Evolutionary conservation across 2,329 filamentous ascomycete species (phyloP), one percentile per base, ranked within the genome.

Genomic region (Colletotrichum plurivorum): DNA sequence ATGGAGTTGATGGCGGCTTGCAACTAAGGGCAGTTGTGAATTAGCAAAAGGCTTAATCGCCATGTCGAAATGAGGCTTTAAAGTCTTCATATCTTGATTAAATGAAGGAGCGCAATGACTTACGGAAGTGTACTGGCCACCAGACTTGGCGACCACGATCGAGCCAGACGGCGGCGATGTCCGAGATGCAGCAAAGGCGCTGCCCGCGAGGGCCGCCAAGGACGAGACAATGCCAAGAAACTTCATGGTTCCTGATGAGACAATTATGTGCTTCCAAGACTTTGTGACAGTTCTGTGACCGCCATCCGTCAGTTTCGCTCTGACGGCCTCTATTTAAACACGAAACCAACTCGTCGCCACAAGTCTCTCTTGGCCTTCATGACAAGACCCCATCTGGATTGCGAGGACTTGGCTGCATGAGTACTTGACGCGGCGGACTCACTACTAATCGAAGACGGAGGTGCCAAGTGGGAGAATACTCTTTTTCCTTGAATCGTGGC

Each of bases 1-100:
- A 92, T 83, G 3, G 88, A 84, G 73, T 88, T 75, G 67, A 92
- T 84, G 10, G 90, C 90, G 15, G 84, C 78, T 75, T 89, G 87
- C 49, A 91, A 73, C 78, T 61, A 16, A 12, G 16, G 12, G 41
- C 9, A 51, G 84, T 13, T 4, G 22, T 4, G 3, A 5, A 27
- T 63, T 18, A 63, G 60, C 12, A n/a, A 27, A 13, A 27, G 5
- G 16, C n/a, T 10, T 2, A 31, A 9, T 31, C 7, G 7, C 27
- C 7, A 8, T 10, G 27, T 31, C 27, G 9, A 31, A 9, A 31
- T 31, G 22, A 31, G 27, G 2, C 27, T 9, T 31, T 7, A 31
- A 31, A 31, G 27, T 10, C 7, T 31, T 7, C 2, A 2, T 31
- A 1, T 22, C 22, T 2, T 31, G 7, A 9, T 31, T 10, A 31